phyloP scores from a whole-genome alignment of 257 asterid species.

The Jacaranda mimosifolia region DNA sequence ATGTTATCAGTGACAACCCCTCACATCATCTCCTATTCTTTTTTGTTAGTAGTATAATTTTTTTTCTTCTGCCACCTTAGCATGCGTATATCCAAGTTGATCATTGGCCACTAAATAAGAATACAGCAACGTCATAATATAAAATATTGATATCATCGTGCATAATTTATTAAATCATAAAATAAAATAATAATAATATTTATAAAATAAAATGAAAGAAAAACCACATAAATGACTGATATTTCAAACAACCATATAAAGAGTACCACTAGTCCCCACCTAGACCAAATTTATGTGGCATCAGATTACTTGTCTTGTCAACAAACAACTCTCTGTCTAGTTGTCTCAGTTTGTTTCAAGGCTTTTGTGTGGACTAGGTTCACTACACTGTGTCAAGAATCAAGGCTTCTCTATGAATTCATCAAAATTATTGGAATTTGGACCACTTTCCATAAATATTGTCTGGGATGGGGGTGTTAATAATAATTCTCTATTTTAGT shows the following conservation, averaged over 20 bases:
- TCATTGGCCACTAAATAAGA: no score
- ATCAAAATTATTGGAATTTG: slow-evolving; percentile 8
- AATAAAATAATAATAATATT: no score
- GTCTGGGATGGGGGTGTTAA: slow-evolving; percentile 17
- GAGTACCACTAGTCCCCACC: not conserved
- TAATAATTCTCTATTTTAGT: no score
- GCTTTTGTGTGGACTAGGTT: slow-evolving; percentile 55
- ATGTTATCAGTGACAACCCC: no score
- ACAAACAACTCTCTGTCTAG: slow-evolving; percentile 47
- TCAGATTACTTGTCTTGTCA: slow-evolving; percentile 39
- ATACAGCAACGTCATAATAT: no score
- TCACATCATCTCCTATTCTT: no score
- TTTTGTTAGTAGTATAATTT: no score
- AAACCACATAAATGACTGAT: slow-evolving; percentile 25
- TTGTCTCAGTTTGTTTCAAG: slow-evolving; percentile 30
- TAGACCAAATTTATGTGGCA: slow-evolving; percentile 31
- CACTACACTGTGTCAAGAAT: slow-evolving; percentile 9
- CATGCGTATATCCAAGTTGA: no score
- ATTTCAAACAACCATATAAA: not conserved
- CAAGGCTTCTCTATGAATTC: not conserved
- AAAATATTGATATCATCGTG: no score
- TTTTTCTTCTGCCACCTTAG: no score
- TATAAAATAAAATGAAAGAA: not conserved
- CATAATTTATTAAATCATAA: no score
- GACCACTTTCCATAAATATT: slow-evolving; percentile 42